A percentile compares a stretch with the other conserved stretches of the same genome.
phyloP scores from a whole-genome alignment of 2,329 filamentous ascomycete species.

The Calonectria crousiana region DNA sequence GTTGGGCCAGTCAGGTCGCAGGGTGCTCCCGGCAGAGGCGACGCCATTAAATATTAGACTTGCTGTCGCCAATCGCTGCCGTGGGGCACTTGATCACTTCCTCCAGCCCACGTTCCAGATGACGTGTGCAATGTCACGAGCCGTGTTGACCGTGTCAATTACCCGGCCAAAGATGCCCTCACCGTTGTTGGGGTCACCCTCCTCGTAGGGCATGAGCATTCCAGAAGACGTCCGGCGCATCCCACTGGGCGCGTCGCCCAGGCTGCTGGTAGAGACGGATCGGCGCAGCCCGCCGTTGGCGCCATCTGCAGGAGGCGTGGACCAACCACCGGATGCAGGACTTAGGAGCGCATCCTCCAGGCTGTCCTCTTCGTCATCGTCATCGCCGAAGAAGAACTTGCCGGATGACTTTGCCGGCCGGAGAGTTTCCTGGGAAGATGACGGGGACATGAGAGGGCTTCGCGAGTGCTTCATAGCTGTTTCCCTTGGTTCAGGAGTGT shows the following conservation, averaged over 20 bases:
- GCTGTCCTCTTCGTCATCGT: conserved; percentile 70
- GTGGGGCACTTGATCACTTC: conserved; percentile 53
- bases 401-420: conserved; percentile 76
- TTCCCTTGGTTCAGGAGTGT: conserved; percentile 76
- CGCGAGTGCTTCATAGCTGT: conserved; percentile 73
- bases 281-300: conserved; percentile 54
- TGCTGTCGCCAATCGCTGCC: neutral
- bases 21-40: neutral
- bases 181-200: conserved; percentile 72
- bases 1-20: neutral
- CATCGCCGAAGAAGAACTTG: conserved; percentile 72
- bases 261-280: conserved; percentile 61
- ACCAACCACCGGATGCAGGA: conserved; percentile 49
- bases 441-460: conserved; percentile 73
- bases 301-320: conserved; percentile 43
- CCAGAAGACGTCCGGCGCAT: conserved; percentile 86
- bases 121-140: conserved; percentile 77
- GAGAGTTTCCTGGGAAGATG: conserved; percentile 86
- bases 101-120: conserved; percentile 80
- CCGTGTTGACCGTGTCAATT: conserved; percentile 83
- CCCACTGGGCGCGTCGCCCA: conserved; percentile 67
- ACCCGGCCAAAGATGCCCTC: conserved; percentile 81
- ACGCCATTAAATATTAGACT: conserved; percentile 26
- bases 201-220: conserved; percentile 92
- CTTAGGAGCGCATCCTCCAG: conserved; percentile 51